Evolutionary conservation across 2,329 filamentous ascomycete genomes (phyloP).

Genomic region (Rhinocladiella similis): DNA sequence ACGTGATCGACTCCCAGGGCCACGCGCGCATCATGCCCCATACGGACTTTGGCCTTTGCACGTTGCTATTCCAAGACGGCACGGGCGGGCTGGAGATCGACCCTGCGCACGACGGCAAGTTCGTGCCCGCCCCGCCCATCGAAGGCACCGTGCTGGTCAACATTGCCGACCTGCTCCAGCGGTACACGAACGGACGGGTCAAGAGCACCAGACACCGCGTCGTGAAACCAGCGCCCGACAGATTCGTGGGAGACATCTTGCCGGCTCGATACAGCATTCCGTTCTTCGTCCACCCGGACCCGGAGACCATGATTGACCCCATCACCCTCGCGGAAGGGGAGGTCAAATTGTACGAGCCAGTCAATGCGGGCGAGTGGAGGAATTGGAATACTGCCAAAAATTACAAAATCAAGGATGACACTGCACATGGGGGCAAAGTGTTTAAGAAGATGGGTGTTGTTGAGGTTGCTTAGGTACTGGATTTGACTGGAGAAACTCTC

Average conservation of each 20-base stretch:
- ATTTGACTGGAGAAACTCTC: no score
- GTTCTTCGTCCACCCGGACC: conserved; percentile 35
- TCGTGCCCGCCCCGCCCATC: conserved; percentile 34
- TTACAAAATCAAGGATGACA: conserved; percentile 11
- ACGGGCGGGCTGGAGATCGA: conserved; percentile 50
- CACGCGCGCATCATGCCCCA: conserved; percentile 31
- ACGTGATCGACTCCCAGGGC: conserved; percentile 11
- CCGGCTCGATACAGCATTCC: conserved; percentile 34
- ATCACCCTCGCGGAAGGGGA: conserved; percentile 15
- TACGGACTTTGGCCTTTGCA: conserved; percentile 49
- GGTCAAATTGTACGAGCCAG: conserved; percentile 18
- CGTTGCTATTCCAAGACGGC: conserved; percentile 48
- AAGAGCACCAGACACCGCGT: conserved; percentile 55
- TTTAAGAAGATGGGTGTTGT: no score
- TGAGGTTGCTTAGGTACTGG: no score
- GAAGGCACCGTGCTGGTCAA: conserved; percentile 53
- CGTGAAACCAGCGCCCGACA: conserved; percentile 18
- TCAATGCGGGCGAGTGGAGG: conserved; percentile 24
- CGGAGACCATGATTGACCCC: conserved; percentile 21
- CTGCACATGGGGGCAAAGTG: no score
- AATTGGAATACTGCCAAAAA: conserved; percentile 16
- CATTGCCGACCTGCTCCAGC: conserved; percentile 55
- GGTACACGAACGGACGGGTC: conserved; percentile 54
- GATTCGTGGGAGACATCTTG: conserved; percentile 20
- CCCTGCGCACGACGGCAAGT: conserved; percentile 18